Base-by-base conservation (phyloP, 768 basidiomycete genomes). In the Mycena olivaceomarginata region DNA sequence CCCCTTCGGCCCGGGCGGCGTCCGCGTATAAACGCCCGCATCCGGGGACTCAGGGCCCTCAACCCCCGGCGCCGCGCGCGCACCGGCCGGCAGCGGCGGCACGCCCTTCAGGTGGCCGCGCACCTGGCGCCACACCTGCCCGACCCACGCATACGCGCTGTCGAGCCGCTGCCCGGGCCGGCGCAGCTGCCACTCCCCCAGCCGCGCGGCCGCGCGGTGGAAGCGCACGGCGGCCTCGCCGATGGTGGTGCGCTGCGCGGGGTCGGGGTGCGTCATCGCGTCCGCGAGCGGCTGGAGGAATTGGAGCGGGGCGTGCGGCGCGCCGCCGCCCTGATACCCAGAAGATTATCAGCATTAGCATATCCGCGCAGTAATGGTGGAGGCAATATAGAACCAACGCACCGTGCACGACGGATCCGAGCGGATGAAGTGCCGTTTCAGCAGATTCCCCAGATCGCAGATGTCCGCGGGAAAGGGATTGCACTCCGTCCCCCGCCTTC, bases 391-490 rank as follows among this genome's bases (percentile, higher is more conserved):
- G 25, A 57, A 64, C 8, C 39, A 41, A 73, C 71, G 71, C 22
- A 73, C 67, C 66, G 22, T 31, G n/a, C 45, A 53, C 25, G 45
- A 57, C 31, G 51, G 69, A 60, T 72, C 65, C n/a, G 62, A 78
- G 1, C 67, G 74, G 37, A 85, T 16, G 64, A 86, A 84, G 11
- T 79, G 57, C 56, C 80, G 70, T 13, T 80, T 79, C 11, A 87
- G 75, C 9, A 83, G 67, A 22, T 84, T 85, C 0, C 86, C 86
- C 22, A 86, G 43, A 48, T 81, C 82, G 67, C 84, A 85, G 40
- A 85, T 77, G 53, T 87, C 86, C 1, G 82, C 83, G 3, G 83
- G 82, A 77, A 86, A 87, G 6, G 84, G 85, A 68, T 87, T 81
- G 72, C 77, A 81, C 20, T 78, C 67, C 6, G 43, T 51, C 77